These are phyloP conservation scores for Solanum raphanifolium DNA, from an alignment of 257 asterid genomes.

Conservation along the genomic window DNA sequence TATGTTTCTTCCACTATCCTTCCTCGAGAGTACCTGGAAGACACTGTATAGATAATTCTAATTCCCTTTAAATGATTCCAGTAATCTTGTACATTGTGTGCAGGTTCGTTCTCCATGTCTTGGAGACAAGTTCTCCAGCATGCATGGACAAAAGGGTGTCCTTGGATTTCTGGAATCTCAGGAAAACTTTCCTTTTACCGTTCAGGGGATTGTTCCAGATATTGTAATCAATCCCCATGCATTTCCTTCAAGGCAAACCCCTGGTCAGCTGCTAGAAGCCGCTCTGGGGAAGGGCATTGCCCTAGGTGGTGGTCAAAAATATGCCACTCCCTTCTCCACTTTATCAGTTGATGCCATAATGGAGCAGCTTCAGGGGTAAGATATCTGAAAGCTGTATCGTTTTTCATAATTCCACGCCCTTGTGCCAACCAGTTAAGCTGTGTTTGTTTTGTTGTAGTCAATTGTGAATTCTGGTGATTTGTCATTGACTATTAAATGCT, in stretches of 20 bases:
- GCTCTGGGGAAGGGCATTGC: constrained; percentile 89
- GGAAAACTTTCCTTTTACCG: constrained; percentile 82
- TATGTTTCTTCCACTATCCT: neutral
- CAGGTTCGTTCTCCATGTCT: constrained; percentile 90
- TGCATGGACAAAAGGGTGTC: constrained; percentile 99
- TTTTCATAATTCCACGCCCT: neutral
- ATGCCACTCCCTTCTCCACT: constrained; percentile 87
- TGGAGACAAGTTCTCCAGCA: constrained; percentile 91
- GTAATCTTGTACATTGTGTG: neutral
- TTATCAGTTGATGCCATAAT: constrained; percentile 62
- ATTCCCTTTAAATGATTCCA: neutral
- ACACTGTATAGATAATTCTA: neutral
- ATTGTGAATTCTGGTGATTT: neutral
- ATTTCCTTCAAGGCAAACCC: constrained; percentile 93
- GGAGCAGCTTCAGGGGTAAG: constrained; percentile 76
- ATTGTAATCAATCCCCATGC: constrained; percentile 95
- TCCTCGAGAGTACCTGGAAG: neutral
- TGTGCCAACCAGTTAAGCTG: neutral
- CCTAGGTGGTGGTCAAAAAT: constrained; percentile 58
- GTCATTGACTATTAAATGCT: neutral
- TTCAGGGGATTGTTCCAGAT: constrained; percentile 88
- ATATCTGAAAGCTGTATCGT: neutral
- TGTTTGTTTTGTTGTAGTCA: neutral
- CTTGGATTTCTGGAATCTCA: constrained; percentile 82
- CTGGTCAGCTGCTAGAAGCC: constrained; percentile 91